These are phyloP conservation scores for Pyrrhoderma noxium DNA, from an alignment of 1,284 basidiomycete species.

Conservation along the genomic window DNA sequence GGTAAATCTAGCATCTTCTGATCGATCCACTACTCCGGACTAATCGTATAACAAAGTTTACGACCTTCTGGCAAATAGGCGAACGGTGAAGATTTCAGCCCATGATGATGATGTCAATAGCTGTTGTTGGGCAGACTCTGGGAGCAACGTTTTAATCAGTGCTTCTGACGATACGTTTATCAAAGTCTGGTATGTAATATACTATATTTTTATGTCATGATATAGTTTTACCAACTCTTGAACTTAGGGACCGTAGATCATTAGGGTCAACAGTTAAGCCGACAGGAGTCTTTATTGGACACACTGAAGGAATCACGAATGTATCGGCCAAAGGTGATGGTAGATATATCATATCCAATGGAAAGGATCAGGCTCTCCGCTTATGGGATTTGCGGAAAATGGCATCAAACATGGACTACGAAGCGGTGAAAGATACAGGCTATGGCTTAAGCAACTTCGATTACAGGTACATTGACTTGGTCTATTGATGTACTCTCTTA, in stretches of 20 bases:
- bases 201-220: slow-evolving; percentile 12
- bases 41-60: slow-evolving; percentile 53
- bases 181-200: slow-evolving; percentile 93
- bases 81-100: slow-evolving; percentile 78
- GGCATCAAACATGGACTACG: slow-evolving; percentile 68
- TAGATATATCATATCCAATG: slow-evolving; percentile 93
- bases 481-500: background rate
- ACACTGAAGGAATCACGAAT: slow-evolving; percentile 91
- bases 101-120: slow-evolving; percentile 93
- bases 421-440: slow-evolving; percentile 39
- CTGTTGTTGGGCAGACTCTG: slow-evolving; percentile 91
- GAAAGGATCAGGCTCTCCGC: slow-evolving; percentile 90
- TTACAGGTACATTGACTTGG: slow-evolving; percentile 57
- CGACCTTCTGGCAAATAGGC: slow-evolving; percentile 74
- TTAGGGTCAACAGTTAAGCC: slow-evolving; percentile 74
- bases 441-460: slow-evolving; percentile 72
- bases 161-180: slow-evolving; percentile 92
- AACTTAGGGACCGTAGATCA: slow-evolving; percentile 81
- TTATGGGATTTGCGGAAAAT: slow-evolving; percentile 96
- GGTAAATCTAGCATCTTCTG: slow-evolving; percentile 36
- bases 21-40: slow-evolving; percentile 6
- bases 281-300: slow-evolving; percentile 88
- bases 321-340: slow-evolving; percentile 90
- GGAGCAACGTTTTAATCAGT: slow-evolving; percentile 88
- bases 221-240: too few relatives aligned